Evolutionary conservation across 768 basidiomycete genomes (phyloP), one percentile per base, ranked within the genome.

Genomic region (Pleurotus sapidus): DNA sequence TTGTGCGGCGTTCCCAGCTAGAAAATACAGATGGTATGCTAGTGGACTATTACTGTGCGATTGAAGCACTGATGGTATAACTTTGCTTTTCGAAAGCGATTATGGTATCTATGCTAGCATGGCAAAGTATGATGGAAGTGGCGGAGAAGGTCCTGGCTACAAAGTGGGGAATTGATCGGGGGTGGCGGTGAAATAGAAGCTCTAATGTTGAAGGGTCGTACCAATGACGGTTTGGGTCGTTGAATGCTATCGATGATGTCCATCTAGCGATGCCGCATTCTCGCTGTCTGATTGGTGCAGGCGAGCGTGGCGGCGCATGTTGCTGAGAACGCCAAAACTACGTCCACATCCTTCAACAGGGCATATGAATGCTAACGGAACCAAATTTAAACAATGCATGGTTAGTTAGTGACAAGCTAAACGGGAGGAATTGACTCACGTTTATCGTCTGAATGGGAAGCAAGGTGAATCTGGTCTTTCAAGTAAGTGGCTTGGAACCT

Each of bases 381-480:
- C 24, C 34, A 37, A 60, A 61, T 34, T 34, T 34, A 11, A 34
- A 34, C 30, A 34, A 34, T 34, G 30, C 11, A 34, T 55, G 49
- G 27, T 61, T 25, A 60, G 37, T 40, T 57, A 25, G 51, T 23
- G 20, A 56, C 27, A 30, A 58, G 34, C 30, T 14, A 20, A 30
- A 50, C 30, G 15, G 27, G 20, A 15, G 37, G 49, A 27, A 51
- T 55, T 57, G 61, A 77, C 87, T 77, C 67, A 92, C 90, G 90
- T 75, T 88, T 91, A 70, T 89, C 88, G 60, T 89, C 90, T 0
- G 89, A 91, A 70, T 93, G 90, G 62, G 88, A 91, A 60, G 92
- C 90, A 60, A 89, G 70, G 70, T 93, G 91, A 61, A 91, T 92
- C 91, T 92, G 59, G 14, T 57, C 47, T 55, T 55, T 49, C 18